Base-by-base conservation (phyloP, 768 basidiomycete genomes). In the Rhodosporidiobolus odoratus region DNA sequence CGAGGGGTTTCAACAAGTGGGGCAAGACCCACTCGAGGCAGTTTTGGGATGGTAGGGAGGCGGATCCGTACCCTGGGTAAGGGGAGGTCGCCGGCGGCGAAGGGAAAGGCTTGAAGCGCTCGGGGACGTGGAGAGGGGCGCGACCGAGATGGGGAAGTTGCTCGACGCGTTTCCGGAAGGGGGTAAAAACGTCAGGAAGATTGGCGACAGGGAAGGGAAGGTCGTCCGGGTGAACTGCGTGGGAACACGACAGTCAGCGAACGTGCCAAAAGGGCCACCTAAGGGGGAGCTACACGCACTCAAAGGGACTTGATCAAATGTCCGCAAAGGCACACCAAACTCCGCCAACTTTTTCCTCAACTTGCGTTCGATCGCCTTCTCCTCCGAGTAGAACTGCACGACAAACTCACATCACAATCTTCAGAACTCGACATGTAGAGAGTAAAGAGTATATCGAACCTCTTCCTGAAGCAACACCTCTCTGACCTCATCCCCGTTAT, bases 91-190 rank as follows among this genome's bases (percentile, higher is more conserved):
- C 12, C 1, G 47, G 30, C 8, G 56, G 64, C 16, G 68, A 25
- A 1, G 80, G 80, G 62, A 76, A 76, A 0, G 78, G 78, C 66
- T 81, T 80, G 68, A 78, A 74, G 8, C 48, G 34, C 2, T 48
- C 6, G 4, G 76, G 76, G 40, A 72, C 56, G 3, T 74, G 64
- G 32, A 80, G 68, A 1, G 78, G 78, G 15, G 76, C 60, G 16
- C 79, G 76, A n/a, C 81, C 73, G 77, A 81, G 80, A 17, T 77
- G 75, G 0, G 77, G 78, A 16, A 82, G 74, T 1, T 77, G 79
- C 71, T 83, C 82, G 41, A 82, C 80, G 34, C 77, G 76, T 73
- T 81, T 81, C 41, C 82, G 75, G 72, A 83, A 83, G 7, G 75
- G 73, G 1, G 82, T 83, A 65, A 81, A 83, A 58, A 82, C 79